These are phyloP conservation scores for Viola odorata DNA, from an alignment of 345 rosid species.

Conservation along the genomic window DNA sequence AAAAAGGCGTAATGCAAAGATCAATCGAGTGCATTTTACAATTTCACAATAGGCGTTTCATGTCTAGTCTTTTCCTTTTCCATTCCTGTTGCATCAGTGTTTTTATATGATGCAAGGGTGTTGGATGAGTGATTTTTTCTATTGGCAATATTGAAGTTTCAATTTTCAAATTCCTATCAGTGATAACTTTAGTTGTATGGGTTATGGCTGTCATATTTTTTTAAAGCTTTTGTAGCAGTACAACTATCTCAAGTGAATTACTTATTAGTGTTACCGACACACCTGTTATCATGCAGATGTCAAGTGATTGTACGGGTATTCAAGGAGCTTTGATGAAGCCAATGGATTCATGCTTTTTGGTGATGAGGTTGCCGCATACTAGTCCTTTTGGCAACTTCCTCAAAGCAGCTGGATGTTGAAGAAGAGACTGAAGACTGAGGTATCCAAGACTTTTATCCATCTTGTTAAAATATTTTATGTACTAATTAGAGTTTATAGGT, in stretches of 20 bases:
- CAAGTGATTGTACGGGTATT: background rate
- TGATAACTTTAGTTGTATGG: too few relatives aligned
- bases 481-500: conserved; percentile 12
- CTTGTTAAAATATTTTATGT: conserved; percentile 22
- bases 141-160: too few relatives aligned
- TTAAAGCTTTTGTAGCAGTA: background rate
- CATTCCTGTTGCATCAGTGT: too few relatives aligned
- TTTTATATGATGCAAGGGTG: too few relatives aligned
- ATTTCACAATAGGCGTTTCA: too few relatives aligned
- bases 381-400: conserved; percentile 94
- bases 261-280: background rate
- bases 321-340: conserved; percentile 18
- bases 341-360: conserved; percentile 37
- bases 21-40: too few relatives aligned
- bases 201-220: too few relatives aligned
- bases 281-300: conserved; percentile 22
- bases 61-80: too few relatives aligned
- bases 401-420: conserved; percentile 66
- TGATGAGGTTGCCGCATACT: conserved; percentile 81
- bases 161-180: too few relatives aligned
- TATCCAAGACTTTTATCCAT: background rate
- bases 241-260: background rate
- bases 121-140: too few relatives aligned
- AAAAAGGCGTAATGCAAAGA: too few relatives aligned
- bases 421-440: background rate